Evolutionary conservation across 805 yeast species (phyloP).

Genomic region (Wickerhamomyces bisporus): DNA sequence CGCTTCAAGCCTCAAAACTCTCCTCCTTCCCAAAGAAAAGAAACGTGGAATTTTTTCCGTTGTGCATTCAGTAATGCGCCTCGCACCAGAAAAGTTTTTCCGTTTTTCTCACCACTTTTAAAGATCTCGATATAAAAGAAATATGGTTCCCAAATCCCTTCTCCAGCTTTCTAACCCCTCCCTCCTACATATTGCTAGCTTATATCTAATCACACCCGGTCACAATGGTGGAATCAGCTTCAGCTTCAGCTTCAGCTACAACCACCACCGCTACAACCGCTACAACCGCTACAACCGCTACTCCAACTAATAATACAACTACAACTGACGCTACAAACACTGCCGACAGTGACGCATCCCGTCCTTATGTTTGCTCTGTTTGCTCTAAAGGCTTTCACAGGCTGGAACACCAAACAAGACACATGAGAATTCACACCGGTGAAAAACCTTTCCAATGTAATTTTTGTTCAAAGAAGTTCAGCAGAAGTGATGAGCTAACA

Average conservation of each 20-base stretch:
- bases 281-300: too few species aligned
- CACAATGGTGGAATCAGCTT: too few species aligned
- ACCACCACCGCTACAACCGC: too few species aligned
- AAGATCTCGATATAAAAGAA: constrained; percentile 1
- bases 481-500: constrained; percentile 80
- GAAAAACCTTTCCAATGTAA: constrained; percentile 86
- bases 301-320: too few species aligned
- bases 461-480: constrained; percentile 72
- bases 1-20: too few species aligned
- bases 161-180: constrained; percentile 5
- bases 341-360: constrained; percentile 17
- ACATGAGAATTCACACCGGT: constrained; percentile 89
- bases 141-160: too few species aligned
- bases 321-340: too few species aligned
- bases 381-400: constrained; percentile 86
- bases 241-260: too few species aligned
- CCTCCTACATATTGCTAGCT: too few species aligned
- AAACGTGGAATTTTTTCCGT: background rate
- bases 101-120: background rate
- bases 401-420: constrained; percentile 87
- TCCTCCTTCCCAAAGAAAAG: too few species aligned
- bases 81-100: constrained; percentile 3
- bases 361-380: constrained; percentile 82
- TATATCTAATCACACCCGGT: too few species aligned
- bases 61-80: background rate